A percentile compares a stretch with the other conserved stretches of the same genome.
phyloP scores from a whole-genome alignment of 257 asterid species.

The Osmanthus fragrans region DNA sequence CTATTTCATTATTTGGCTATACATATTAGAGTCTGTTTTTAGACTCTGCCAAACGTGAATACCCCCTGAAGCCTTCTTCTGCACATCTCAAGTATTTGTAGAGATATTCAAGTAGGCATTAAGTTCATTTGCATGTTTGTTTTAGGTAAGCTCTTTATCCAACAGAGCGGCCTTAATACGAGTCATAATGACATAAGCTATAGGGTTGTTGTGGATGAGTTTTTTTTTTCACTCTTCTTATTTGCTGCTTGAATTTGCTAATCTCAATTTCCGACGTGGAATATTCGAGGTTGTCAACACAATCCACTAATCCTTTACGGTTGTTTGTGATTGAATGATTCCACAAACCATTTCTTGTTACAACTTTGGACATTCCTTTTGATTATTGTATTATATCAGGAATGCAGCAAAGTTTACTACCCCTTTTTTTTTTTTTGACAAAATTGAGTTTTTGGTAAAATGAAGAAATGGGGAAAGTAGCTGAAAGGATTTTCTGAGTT shows the following conservation, averaged over 20 bases:
- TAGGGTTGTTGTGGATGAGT: too few relatives aligned
- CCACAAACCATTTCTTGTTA: not conserved
- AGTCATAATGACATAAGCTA: not conserved
- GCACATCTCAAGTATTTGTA: not conserved
- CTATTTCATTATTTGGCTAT: not conserved
- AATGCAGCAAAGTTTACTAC: not conserved
- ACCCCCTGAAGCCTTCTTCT: too few relatives aligned
- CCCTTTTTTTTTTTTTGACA: not conserved
- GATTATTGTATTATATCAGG: not conserved
- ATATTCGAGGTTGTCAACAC: not conserved
- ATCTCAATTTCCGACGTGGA: not conserved
- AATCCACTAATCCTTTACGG: not conserved
- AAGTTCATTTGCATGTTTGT: not conserved
- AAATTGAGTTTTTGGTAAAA: not conserved
- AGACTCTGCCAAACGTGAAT: too few relatives aligned
- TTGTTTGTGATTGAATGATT: not conserved
- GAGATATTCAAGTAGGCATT: not conserved
- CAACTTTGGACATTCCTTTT: not conserved
- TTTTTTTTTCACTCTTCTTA: not conserved
- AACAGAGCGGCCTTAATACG: not conserved
- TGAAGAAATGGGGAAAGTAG: not conserved
- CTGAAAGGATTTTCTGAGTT: not conserved
- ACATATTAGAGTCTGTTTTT: not conserved
- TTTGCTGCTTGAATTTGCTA: not conserved
- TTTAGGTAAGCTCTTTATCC: not conserved